Percentiles rank a stretch among this genome's conserved stretches.
Evolutionary conservation across 768 basidiomycete genomes (phyloP).

Genomic region (Boletus patriciae): DNA sequence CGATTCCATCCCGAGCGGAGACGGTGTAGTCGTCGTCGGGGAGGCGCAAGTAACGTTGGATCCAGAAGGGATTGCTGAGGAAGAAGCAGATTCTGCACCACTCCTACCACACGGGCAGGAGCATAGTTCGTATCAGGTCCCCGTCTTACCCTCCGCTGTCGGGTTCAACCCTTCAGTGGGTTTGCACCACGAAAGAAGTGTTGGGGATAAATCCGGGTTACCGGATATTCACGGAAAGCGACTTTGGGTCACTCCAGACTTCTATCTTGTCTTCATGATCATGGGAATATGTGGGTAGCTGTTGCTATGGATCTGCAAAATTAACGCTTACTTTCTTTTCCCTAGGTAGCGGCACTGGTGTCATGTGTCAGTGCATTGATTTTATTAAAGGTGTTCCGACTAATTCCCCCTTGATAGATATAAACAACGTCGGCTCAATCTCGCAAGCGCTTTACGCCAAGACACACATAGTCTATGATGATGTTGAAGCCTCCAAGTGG

Average conservation of each 20-base stretch:
- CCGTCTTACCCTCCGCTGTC: slow-evolving; percentile 14
- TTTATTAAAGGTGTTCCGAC: not conserved
- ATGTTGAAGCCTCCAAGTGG: slow-evolving; percentile 64
- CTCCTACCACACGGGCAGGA: slow-evolving; percentile 23
- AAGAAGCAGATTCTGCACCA: slow-evolving; percentile 23
- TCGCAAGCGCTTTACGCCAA: slow-evolving; percentile 67
- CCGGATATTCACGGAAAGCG: slow-evolving; percentile 56
- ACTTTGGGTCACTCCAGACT: slow-evolving; percentile 54
- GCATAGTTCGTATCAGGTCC: slow-evolving; percentile 23
- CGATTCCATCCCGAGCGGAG: slow-evolving; percentile 17
- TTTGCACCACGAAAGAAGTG: not conserved
- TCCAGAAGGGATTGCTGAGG: slow-evolving; percentile 12
- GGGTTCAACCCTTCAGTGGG: slow-evolving; percentile 25
- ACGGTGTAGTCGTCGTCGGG: slow-evolving; percentile 24
- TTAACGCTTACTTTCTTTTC: not conserved
- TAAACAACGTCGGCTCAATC: slow-evolving; percentile 86
- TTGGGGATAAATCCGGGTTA: slow-evolving; percentile 25
- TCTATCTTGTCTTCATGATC: slow-evolving; percentile 61
- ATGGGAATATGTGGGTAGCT: slow-evolving; percentile 53
- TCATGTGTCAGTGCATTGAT: slow-evolving; percentile 59
- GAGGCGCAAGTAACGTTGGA: slow-evolving; percentile 18
- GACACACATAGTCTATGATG: slow-evolving; percentile 61
- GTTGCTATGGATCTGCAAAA: not conserved
- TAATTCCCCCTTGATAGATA: slow-evolving; percentile 44
- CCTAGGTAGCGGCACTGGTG: slow-evolving; percentile 67